Conservation (phyloP, 225 moss, liverwort and hornwort species). For the Rhytidiadelphus loreus region DNA sequence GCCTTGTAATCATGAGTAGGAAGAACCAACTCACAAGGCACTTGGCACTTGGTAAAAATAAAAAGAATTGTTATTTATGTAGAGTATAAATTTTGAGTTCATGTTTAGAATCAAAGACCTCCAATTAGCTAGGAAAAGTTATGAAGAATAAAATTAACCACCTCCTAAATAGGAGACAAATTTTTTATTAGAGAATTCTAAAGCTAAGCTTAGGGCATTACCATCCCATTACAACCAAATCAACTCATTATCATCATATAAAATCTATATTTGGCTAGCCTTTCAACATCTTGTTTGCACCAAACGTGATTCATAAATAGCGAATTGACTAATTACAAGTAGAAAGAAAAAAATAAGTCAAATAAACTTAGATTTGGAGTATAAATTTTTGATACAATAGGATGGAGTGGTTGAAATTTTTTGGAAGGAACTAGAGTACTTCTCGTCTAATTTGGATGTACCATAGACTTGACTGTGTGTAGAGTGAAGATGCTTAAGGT, state of each 20-base stretch:
- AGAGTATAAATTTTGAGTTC: not conserved
- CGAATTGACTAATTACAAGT: not conserved
- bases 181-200: not conserved
- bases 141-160: not conserved
- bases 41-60: not conserved
- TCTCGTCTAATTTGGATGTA: not conserved
- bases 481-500: not conserved
- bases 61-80: not conserved
- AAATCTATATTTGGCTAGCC: not conserved
- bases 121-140: not conserved
- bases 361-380: not conserved
- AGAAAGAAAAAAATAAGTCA: not conserved
- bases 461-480: fast-evolving
- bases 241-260: not conserved
- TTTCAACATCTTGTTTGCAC: not conserved
- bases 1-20: fast-evolving
- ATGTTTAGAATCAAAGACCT: not conserved
- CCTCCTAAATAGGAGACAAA: not conserved
- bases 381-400: not conserved
- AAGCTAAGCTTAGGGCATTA: not conserved
- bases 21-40: fast-evolving
- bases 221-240: not conserved
- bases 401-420: not conserved
- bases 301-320: not conserved
- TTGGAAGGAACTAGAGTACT: fast-evolving